Base-by-base conservation (phyloP, 306 rosid genomes). In the Pyrus communis region DNA sequence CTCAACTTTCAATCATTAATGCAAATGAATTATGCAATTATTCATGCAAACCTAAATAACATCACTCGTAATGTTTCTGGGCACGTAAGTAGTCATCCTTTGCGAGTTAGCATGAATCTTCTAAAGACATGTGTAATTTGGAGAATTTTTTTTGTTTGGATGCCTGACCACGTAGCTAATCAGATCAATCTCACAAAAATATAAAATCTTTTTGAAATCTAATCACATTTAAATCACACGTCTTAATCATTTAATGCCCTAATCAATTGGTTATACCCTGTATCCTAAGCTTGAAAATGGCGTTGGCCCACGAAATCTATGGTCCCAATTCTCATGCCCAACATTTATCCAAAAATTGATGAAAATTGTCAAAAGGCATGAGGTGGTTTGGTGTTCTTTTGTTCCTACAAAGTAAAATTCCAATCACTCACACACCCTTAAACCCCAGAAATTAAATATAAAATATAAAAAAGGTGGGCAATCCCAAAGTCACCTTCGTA, bases 401-500 rank as follows among this genome's bases (percentile, higher is more conserved):
- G 4, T 7, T n/a, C 19, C 9, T 7, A 27, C 25, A 54, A 74
- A 19, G 31, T 35, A 15, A 40, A 68, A 40, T 59, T 73, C 77
- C 38, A 23, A 35, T 38, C 49, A 64, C 23, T 21, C 49, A 64
- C 23, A 18, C 14, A 5, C 19, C 15, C 3, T 14, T 5, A 13
- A 15, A 7, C 4, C 30, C 30, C 30, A 27, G 15, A 14, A 7
- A 28, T 5, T 6, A 62, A 25, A 27, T 18, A 31, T 3, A 31
- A 30, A 8, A 15, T 6, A 7, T 17, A 31, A 64, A 31, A 30
- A 49, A 2, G 12, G 35, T 15, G 0, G 30, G 65, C 65, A 59
- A 0, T 60, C 78, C 75, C 11, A 19, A 57, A 7, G 78, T 78
- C 81, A 85, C 79, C 81, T 81, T 72, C 88, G 27, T 14, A 61